A percentile compares a stretch with the other conserved stretches of the same genome.
Conservation (phyloP, 345 rosid species). For the Hirschfeldia incana region DNA sequence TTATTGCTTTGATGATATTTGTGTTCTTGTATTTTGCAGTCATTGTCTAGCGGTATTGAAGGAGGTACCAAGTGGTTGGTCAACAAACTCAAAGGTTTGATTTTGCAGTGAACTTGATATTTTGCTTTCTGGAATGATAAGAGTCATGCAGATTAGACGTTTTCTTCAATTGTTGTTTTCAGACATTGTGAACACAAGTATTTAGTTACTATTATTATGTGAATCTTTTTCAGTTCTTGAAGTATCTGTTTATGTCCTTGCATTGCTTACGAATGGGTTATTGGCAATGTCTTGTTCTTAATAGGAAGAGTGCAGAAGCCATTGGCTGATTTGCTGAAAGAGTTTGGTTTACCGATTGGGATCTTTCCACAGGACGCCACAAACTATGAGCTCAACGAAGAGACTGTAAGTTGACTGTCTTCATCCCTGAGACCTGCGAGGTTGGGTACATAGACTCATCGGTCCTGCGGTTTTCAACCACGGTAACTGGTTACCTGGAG, state of each 20-base stretch:
- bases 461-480: constrained; percentile 65
- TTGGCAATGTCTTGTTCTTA: neutral
- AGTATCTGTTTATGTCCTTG: neutral
- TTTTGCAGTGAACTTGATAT: no score
- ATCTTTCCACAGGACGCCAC: constrained; percentile 86
- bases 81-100: constrained; percentile 83
- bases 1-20: constrained; percentile 7
- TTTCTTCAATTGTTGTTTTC: constrained; percentile 1
- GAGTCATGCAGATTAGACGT: neutral
- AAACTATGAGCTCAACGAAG: constrained; percentile 90
- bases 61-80: constrained; percentile 95
- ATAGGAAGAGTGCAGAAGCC: constrained; percentile 97
- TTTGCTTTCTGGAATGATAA: neutral
- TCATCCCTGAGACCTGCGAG: constrained; percentile 76
- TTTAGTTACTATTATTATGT: neutral
- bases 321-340: constrained; percentile 78
- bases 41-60: constrained; percentile 75
- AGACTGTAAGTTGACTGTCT: constrained; percentile 69
- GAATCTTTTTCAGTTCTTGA: neutral
- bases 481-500: constrained; percentile 70
- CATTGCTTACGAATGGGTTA: no score
- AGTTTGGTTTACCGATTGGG: constrained; percentile 75
- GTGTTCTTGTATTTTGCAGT: constrained; percentile 43
- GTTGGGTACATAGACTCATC: constrained; percentile 91
- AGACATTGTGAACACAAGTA: neutral